A percentile compares a stretch with the other conserved stretches of the same genome.
phyloP scores from a whole-genome alignment of 257 asterid genomes.

The Petrea volubilis region DNA sequence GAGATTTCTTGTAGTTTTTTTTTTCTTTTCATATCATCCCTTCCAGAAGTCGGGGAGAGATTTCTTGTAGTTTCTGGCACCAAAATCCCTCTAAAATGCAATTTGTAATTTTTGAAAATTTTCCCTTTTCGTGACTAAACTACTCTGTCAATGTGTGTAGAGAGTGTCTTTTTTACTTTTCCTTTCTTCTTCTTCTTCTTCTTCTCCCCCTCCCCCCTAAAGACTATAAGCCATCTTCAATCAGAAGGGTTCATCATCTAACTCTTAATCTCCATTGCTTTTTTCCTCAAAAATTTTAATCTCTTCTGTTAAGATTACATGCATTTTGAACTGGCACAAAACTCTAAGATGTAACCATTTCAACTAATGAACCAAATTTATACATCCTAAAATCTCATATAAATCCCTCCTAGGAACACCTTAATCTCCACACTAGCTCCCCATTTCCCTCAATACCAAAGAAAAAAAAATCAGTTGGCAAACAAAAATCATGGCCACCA shows the following conservation, averaged over 20 bases:
- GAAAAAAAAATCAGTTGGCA: not conserved
- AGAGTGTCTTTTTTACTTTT: not conserved
- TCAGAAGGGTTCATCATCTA: constrained; percentile 16
- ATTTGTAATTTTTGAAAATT: too few relatives aligned
- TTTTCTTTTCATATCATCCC: too few relatives aligned
- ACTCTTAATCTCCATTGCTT: not conserved
- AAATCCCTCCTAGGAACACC: constrained; percentile 15
- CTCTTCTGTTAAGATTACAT: constrained; percentile 26
- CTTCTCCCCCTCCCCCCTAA: too few relatives aligned
- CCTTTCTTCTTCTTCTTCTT: not conserved
- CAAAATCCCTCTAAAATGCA: too few relatives aligned
- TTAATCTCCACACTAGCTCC: too few relatives aligned
- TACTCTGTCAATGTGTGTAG: not conserved
- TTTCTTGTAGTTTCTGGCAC: too few relatives aligned
- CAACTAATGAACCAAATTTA: constrained; percentile 39
- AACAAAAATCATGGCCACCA: constrained; percentile 17
- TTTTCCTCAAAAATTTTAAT: too few relatives aligned
- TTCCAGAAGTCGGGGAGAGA: too few relatives aligned
- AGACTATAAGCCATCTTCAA: constrained; percentile 20
- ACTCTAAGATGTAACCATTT: constrained; percentile 40
- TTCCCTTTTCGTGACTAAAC: too few relatives aligned
- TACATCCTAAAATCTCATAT: not conserved
- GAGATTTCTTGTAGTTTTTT: too few relatives aligned
- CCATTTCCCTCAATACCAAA: not conserved
- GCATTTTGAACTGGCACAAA: constrained; percentile 15